Evolutionary conservation across 306 rosid genomes (phyloP), one percentile per base, ranked within the genome.

Genomic region (Vicia faba): DNA sequence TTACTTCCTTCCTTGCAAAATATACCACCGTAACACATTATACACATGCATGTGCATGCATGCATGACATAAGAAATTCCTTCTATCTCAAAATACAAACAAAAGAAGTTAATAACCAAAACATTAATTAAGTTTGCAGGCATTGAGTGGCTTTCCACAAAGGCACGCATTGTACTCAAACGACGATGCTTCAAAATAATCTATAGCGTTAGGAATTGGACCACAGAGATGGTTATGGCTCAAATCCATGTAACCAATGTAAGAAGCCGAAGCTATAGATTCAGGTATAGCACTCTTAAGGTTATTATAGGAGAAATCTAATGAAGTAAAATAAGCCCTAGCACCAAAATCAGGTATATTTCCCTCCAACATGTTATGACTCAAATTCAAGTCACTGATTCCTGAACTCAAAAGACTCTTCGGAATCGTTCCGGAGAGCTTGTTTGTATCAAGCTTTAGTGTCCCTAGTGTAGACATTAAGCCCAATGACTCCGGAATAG

Each of bases 191-290:
- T 85, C 92, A 0, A 81, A 66, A 57, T 82, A 81, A 49, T 89
- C 82, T 44, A 87, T 85, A 19, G 74, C 81, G 0, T 81, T 77
- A 1, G 96, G 97, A 35, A 92, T 85, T 63, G 51, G 69, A 3
- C 97, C 97, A 51, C 96, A 92, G 0, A 89, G 80, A 19, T 83
- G 88, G 70, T 91, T 91, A 50, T 91, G 88, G 74, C 95, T 87
- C 73, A 91, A 69, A 44, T 91, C 97, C 75, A 89, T 12, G 45
- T 79, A 93, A 2, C 97, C 97, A 43, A 91, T 65, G 38, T 70
- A 91, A 2, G 95, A 76, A 54, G 88, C 84, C 0, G 61, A 54
- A 38, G 83, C 20, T 10, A 91, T 68, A 0, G 97, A 80, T 36
- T 72, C 69, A 5, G 97, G 97, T 19, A 91, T 79, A 3, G 71